Base-by-base conservation (phyloP, 805 yeast species). In the Debaryomyces castellii region DNA sequence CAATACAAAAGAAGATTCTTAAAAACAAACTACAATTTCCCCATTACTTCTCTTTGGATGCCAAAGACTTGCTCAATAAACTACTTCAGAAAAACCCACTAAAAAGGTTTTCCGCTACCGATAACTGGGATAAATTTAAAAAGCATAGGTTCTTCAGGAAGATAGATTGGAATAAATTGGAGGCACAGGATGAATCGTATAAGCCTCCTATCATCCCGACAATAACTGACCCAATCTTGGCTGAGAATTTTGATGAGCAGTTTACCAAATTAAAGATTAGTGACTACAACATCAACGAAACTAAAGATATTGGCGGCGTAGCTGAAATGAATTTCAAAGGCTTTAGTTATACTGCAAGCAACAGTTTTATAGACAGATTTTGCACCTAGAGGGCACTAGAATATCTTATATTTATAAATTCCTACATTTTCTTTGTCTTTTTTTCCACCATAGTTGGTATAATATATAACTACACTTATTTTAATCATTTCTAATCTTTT, bases 131-230 rank as follows among this genome's bases (percentile, higher is more conserved):
- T 40, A 66, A 64, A 36, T 75, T 86, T 47, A 80, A 80, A 57
- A 70, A 78, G 41, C 94, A 87, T 58, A 71, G 86, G 38, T 87
- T 89, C 49, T 89, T 89, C 69, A 77, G 96, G 49, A 82, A 83
- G 52, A 69, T 89, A 28, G 76, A 85, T 58, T 89, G 96, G 96
- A 66, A 67, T 12, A 63, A 66, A 40, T 62, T 89, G 37, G 79
- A 76, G 40, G 59, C 62, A 14, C 81, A 83, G 20, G 70, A 74
- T 39, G 69, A 65, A 23, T 63, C 65, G 1, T 64, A 78, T 6
- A 66, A 69, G 43, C 95, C 96, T 2, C 96, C 97, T 0, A 84
- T 89, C 28, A 68, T 82, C n/a, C 96, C 97, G 0, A 66, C 88
- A 5, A 80, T 90, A 36, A 86, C 95, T 0, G 83, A 89, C 57